These are phyloP conservation scores for Cercospora canescens DNA, from an alignment of 2,329 filamentous ascomycete genomes.

Conservation along the genomic window DNA sequence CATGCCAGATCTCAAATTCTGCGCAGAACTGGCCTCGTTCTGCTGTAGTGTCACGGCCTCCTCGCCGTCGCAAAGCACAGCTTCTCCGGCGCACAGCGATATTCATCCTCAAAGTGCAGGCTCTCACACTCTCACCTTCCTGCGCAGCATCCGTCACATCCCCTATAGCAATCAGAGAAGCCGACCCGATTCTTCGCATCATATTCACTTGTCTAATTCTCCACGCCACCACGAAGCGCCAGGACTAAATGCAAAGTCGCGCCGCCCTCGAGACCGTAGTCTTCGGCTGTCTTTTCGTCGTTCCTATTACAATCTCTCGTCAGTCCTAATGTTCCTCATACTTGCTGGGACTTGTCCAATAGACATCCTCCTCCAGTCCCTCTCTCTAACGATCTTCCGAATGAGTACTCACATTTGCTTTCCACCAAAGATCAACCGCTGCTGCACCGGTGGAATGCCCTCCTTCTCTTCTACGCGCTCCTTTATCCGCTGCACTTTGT, in stretches of 20 bases:
- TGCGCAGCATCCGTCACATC: background rate
- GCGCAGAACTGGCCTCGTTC: background rate
- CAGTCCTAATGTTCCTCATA: background rate
- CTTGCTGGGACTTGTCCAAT: background rate
- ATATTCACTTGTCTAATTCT: background rate
- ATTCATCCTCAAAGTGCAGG: background rate
- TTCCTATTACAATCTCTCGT: constrained; percentile 58
- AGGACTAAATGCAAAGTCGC: constrained; percentile 94
- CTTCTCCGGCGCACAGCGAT: background rate
- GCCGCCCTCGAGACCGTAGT: constrained; percentile 88
- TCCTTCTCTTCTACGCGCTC: constrained; percentile 99
- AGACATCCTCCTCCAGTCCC: background rate
- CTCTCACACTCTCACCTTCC: background rate
- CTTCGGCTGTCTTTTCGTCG: constrained; percentile 89
- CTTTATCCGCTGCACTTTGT: constrained; percentile 97
- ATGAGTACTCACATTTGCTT: constrained; percentile 79
- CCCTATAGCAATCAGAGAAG: background rate
- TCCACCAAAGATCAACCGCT: constrained; percentile 91
- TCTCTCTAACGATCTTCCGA: background rate
- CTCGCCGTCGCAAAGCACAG: background rate
- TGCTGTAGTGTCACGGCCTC: background rate
- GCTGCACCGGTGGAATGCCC: constrained; percentile 94
- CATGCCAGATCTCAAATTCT: background rate
- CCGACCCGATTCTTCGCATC: background rate
- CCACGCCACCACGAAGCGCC: constrained; percentile 78